phyloP scores from a whole-genome alignment of 2,329 filamentous ascomycete genomes.

The Bipolaris cookei region DNA sequence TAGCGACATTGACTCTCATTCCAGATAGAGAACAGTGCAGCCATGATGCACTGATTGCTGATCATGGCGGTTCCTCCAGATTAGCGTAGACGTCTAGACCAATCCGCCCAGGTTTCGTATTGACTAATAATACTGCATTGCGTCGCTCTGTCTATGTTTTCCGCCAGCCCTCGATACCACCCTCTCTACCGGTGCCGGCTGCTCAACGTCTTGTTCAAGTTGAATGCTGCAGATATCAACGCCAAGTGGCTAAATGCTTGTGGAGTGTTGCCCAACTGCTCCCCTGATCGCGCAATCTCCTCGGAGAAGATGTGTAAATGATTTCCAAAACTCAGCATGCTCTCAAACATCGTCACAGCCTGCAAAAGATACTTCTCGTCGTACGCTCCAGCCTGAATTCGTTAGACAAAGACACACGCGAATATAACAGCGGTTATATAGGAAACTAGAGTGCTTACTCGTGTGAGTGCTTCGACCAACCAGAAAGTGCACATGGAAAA shows the following conservation, averaged over 20 bases:
- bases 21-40: conserved; percentile 11
- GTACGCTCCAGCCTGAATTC: conserved; percentile 53
- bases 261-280: conserved; percentile 80
- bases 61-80: conserved; percentile 11
- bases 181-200: conserved; percentile 7
- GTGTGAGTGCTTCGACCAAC: conserved; percentile 78
- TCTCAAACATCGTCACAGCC: conserved; percentile 75
- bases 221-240: conserved; percentile 78
- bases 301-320: conserved; percentile 80
- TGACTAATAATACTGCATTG: background rate
- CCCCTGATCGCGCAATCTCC: conserved; percentile 75
- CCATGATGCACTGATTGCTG: conserved; percentile 18
- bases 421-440: background rate
- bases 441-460: conserved; percentile 58
- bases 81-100: conserved; percentile 15
- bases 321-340: conserved; percentile 77
- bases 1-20: conserved; percentile 18
- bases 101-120: conserved; percentile 3
- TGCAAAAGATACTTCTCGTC: conserved; percentile 67
- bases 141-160: background rate
- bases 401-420: conserved; percentile 13
- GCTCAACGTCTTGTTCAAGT: conserved; percentile 63
- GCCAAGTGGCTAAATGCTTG: conserved; percentile 80
- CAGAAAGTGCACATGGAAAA: conserved; percentile 86
- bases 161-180: background rate